Evolutionary conservation across 805 yeast species (phyloP), one percentile per base, ranked within the genome.

Genomic region (Ogataea saltuana): DNA sequence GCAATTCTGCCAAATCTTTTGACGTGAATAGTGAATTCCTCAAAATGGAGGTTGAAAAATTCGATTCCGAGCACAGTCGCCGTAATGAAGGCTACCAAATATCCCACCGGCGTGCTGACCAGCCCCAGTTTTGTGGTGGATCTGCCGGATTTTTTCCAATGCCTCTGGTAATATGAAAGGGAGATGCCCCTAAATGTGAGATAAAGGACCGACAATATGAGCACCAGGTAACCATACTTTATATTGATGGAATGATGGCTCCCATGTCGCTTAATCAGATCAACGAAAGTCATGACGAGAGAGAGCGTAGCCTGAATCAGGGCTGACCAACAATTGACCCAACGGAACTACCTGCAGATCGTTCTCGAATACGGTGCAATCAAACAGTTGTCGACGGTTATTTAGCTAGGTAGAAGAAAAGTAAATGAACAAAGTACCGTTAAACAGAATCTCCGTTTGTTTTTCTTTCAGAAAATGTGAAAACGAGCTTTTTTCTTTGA

Each of bases 1-100:
- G 82, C 67, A 8, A 85, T 48, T 40, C 91, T 67, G 2, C 90
- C 95, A 25, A 75, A 52, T 37, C 91, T 65, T 55, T 82, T 84
- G 23, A 74, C 52, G 23, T 68, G 67, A 5, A 63, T 69, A 27
- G 56, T 57, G 42, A 68, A 59, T 19, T 65, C 60, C 36, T 58
- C 57, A 22, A 60, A 46, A 39, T 61, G 63, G 39, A 55, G 70
- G 49, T 57, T 72, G 61, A 60, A 67, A 42, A 60, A 65, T 33
- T 55, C 61, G 33, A 75, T 42, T 0, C 58, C 52, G 2, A 72
- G 32, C 7, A 59, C 34, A 0, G 58, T 34, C 0, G 74, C 63
- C 4, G 68, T 58, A 12, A 68, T 44, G 46, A 64, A 53, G 11
- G 48, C 38, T 7, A 50, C 48, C 6, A 41, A 15, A 37, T 56